Evolutionary conservation across 2,329 filamentous ascomycete species (phyloP).

Genomic region (Alternaria dauci): DNA sequence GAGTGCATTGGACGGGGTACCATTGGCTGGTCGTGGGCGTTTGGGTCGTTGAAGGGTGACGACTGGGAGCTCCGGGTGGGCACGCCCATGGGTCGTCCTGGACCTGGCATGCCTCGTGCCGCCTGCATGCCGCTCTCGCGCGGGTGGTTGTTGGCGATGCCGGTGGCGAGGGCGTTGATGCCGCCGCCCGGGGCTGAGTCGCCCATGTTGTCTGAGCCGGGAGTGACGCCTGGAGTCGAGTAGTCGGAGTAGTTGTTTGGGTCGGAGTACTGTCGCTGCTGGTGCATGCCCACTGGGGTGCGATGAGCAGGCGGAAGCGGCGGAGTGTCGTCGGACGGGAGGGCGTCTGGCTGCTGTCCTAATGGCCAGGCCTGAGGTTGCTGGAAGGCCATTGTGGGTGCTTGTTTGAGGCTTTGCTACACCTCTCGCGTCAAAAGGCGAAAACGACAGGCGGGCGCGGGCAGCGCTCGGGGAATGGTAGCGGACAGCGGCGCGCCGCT

Average conservation of each 20-base stretch:
- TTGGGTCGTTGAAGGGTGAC: slow-evolving; percentile 39
- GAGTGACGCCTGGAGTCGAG: slow-evolving; percentile 55
- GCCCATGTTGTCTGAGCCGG: slow-evolving; percentile 73
- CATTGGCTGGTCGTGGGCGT: slow-evolving; percentile 34
- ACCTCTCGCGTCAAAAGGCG: slow-evolving; percentile 17
- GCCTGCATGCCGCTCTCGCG: slow-evolving; percentile 72
- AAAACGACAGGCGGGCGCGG: slow-evolving; percentile 5
- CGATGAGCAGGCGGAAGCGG: slow-evolving; percentile 48
- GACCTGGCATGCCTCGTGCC: slow-evolving; percentile 55
- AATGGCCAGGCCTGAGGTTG: slow-evolving; percentile 32
- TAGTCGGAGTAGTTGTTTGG: slow-evolving; percentile 48
- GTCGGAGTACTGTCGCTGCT: slow-evolving; percentile 37
- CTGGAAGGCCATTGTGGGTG: slow-evolving; percentile 32
- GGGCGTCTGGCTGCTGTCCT: slow-evolving; percentile 32
- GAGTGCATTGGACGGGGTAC: slow-evolving; percentile 34
- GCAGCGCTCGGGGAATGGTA: slow-evolving; percentile 11
- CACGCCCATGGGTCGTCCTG: slow-evolving; percentile 32
- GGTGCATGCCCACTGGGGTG: slow-evolving; percentile 38
- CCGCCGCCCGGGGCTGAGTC: slow-evolving; percentile 68
- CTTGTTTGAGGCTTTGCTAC: slow-evolving; percentile 9
- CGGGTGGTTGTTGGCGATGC: slow-evolving; percentile 66
- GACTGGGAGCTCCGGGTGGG: slow-evolving; percentile 32
- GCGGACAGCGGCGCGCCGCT: slow-evolving; percentile 23
- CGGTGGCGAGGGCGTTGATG: slow-evolving; percentile 71
- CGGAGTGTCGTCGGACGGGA: slow-evolving; percentile 36